These are phyloP conservation scores for Penicillium ochrochloron DNA, from an alignment of 495 filamentous ascomycete genomes.

Conservation along the genomic window DNA sequence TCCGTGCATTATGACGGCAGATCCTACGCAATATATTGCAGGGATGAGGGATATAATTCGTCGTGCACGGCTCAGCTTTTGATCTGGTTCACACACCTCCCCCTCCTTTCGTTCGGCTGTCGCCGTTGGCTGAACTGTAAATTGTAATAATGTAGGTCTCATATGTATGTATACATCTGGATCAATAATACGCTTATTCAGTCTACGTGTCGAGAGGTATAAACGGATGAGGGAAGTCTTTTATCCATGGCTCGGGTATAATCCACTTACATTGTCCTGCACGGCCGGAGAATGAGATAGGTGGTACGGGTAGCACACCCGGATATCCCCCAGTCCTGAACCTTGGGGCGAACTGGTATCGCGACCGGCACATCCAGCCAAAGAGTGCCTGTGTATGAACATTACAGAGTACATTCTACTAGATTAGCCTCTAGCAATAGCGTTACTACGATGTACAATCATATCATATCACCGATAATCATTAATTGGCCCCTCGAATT, in stretches of 20 bases:
- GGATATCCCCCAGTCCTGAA: not conserved
- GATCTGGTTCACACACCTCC: conserved; percentile 19
- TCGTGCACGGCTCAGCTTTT: conserved; percentile 27
- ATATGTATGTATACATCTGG: not conserved
- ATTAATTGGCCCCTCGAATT: not conserved
- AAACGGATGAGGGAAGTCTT: not conserved
- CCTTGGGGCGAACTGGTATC: not conserved
- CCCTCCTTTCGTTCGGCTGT: conserved; percentile 2
- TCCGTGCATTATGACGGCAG: conserved; percentile 14
- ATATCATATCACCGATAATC: not conserved
- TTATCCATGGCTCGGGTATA: not conserved
- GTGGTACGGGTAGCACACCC: not conserved
- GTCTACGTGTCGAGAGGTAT: not conserved
- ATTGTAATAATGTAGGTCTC: not conserved
- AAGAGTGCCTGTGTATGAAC: not conserved
- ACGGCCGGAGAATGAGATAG: no score
- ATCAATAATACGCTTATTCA: not conserved
- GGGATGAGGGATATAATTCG: not conserved
- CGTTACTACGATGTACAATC: not conserved
- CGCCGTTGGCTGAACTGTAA: conserved; percentile 7
- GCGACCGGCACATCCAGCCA: not conserved
- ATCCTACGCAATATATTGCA: conserved; percentile 21
- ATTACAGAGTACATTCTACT: not conserved
- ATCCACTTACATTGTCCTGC: no score
- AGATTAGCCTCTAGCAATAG: not conserved